Base-by-base conservation (phyloP, 176 grass and related monocot genomes). In the Typha latifolia region DNA sequence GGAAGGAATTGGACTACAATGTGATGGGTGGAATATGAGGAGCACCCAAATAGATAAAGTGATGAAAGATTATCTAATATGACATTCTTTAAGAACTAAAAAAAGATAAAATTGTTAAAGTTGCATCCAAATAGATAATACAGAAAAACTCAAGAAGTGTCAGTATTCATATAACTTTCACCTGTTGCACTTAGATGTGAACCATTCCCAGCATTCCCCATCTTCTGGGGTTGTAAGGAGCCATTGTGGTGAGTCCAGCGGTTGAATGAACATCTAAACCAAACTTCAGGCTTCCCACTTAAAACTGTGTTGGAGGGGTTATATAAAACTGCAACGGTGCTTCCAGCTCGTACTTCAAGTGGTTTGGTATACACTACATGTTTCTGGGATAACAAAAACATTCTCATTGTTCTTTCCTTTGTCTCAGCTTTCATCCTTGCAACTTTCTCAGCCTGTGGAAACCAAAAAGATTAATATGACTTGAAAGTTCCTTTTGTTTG, bases 331-430 rank as follows among this genome's bases (percentile, higher is more conserved):
- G 82, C 79, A 15, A 90, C 88, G 3, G 69, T 76, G 34, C 69
- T 80, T 78, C 94, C 94, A 70, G 89, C 88, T 62, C 48, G 69
- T 67, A 97, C 76, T 79, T 90, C 88, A 48, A 97, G 77, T 69
- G 94, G 94, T 27, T 97, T 88, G 0, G 94, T 90, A 59, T 92
- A 97, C 32, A 97, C 94, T 1, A 92, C 82, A 71, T 92, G 93
- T 68, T 89, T 97, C 48, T 97, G 93, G 14, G 88, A 97, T 48
- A 97, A 69, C 68, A 97, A 63, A 78, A 97, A 97, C 5, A 14
- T 49, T 75, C 78, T 88, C 83, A 97, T 90, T 34, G 94, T 83
- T 55, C 80, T 88, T 62, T 92, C 81, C 72, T 97, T 97, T 73
- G 75, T 87, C 62, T 85, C 85, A 62, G 89, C 78, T 74, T 89